Evolutionary conservation across 2,329 filamentous ascomycete genomes (phyloP), one percentile per base, ranked within the genome.

Genomic region (Colletotrichum cuscutae): DNA sequence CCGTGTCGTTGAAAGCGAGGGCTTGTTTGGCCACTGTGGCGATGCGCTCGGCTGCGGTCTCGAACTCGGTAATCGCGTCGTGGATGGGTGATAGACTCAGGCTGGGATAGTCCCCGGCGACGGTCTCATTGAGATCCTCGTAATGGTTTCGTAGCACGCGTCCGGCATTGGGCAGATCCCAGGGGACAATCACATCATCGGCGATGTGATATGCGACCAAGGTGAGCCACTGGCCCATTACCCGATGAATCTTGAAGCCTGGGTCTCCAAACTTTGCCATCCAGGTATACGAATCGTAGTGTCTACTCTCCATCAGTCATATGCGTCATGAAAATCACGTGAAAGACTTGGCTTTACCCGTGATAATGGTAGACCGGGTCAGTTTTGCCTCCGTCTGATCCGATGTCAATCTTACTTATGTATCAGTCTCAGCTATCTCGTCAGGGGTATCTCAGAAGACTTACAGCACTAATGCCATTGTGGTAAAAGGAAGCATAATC

Each of bases 251-350:
- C 58, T 81, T 77, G 77, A 87, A 89, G 2, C 84, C 86, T 0
- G 86, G 86, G 75, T 89, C 87, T 5, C 86, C 87, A 69, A 83
- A 88, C 0, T 80, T 84, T 0, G 78, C 75, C 86, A 89, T 88
- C 87, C 87, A 89, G 71, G 85, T 82, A 73, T 86, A 87, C 0
- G 37, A 72, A 28, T 72, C 70, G 4, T 72, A 72, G 26, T 72
- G 65, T 22, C 70, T 72, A 2, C 5, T 32, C 11, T 46, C 19
- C 7, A 15, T 64, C 22, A 64, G 61, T 19, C 46, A 4, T 12
- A 11, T n/a, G 15, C 61, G 22, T 15, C 56, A 42, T 19, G 7
- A 6, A 19, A 7, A 42, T 32, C 26, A n/a, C 7, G 56, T 59
- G 56, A 32, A 26, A 4, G 8, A 11, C 7, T 4, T 22, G 32